phyloP scores from a whole-genome alignment of 1,284 basidiomycete species.

The Caloboletus inedulis region DNA sequence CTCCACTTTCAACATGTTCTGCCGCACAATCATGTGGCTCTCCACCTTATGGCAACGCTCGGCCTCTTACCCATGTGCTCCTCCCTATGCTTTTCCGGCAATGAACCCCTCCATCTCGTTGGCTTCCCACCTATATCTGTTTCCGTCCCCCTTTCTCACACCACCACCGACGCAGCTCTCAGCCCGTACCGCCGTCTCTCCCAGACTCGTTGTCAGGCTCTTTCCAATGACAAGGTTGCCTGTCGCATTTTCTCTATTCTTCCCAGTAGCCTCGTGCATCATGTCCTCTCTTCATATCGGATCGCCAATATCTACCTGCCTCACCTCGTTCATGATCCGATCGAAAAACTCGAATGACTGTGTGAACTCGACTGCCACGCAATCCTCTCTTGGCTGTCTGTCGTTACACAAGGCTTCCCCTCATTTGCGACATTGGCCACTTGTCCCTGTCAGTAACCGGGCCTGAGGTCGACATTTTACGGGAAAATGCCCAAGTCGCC shows the following conservation, averaged over 20 bases:
- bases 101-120: conserved; percentile 17
- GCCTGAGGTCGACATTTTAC: conserved; percentile 12
- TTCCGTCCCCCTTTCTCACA: conserved; percentile 6
- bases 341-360: conserved; percentile 23
- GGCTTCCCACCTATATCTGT: background rate
- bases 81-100: conserved; percentile 17
- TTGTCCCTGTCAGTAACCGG: conserved; percentile 1
- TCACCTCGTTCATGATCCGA: conserved; percentile 34
- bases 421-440: conserved; percentile 8
- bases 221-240: background rate
- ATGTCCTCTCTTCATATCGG: conserved; percentile 31
- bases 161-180: conserved; percentile 11
- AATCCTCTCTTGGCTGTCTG: background rate
- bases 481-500: conserved; percentile 19
- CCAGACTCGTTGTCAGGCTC: background rate
- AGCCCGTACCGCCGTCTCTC: background rate
- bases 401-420: conserved; percentile 9
- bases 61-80: conserved; percentile 22
- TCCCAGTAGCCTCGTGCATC: conserved; percentile 29
- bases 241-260: conserved; percentile 6
- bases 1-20: conserved; percentile 33
- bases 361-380: conserved; percentile 20
- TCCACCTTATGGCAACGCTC: conserved; percentile 15
- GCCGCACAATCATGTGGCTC: conserved; percentile 24
- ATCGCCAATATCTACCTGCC: conserved; percentile 29